phyloP scores from a whole-genome alignment of 495 filamentous ascomycete species.

The Choiromyces venosus region DNA sequence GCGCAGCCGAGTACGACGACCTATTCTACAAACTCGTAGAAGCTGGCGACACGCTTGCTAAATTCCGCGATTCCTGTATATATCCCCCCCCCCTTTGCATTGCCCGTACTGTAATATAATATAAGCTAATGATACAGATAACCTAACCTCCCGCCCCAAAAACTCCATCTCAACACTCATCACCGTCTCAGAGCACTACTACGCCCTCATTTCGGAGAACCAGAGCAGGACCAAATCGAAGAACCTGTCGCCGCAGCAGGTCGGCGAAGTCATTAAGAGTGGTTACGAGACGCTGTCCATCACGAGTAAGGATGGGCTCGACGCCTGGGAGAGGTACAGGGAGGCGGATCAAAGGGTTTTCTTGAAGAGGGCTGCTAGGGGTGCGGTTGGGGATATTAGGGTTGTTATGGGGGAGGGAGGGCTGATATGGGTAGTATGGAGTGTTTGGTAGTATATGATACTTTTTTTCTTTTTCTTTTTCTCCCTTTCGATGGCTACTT shows the following conservation, averaged over 20 bases:
- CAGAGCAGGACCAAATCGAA: constrained; percentile 50
- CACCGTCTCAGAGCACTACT: constrained; percentile 79
- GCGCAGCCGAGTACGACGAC: constrained; percentile 83
- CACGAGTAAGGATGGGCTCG: constrained; percentile 56
- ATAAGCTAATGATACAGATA: constrained; percentile 15
- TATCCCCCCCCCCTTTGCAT: not conserved
- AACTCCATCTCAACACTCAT: constrained; percentile 78
- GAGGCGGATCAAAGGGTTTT: constrained; percentile 71
- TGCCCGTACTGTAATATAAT: not conserved
- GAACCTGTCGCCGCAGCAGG: constrained; percentile 72
- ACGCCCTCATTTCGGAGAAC: constrained; percentile 66
- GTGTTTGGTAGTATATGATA: constrained; percentile 3
- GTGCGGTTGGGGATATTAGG: constrained; percentile 64
- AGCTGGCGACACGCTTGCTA: constrained; percentile 72
- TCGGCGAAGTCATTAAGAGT: constrained; percentile 85
- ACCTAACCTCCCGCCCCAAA: constrained; percentile 49
- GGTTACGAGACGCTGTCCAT: constrained; percentile 92
- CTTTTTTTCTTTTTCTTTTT: not conserved
- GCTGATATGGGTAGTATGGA: not conserved
- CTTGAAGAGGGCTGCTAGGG: constrained; percentile 78
- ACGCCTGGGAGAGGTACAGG: constrained; percentile 68
- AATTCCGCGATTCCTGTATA: constrained; percentile 72
- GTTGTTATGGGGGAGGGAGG: constrained; percentile 40
- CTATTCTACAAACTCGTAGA: constrained; percentile 98
- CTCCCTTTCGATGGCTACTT: not conserved